Evolutionary conservation across 352 stramenopile genomes (phyloP).

Genomic region (Globisporangium yorkense): DNA sequence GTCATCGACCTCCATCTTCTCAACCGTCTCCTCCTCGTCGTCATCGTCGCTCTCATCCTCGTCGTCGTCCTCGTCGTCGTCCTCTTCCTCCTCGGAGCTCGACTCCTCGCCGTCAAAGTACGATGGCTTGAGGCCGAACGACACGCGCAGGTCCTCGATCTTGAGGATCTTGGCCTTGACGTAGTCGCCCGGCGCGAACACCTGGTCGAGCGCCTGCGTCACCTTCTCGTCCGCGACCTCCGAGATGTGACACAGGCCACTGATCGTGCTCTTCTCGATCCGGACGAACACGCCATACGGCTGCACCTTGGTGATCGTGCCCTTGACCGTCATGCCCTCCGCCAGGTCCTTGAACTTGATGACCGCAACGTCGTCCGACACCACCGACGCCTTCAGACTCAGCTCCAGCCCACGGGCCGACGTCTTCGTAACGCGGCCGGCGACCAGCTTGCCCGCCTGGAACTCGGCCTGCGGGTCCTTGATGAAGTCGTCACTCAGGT

Average conservation of each 20-base stretch:
- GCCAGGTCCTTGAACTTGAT: conserved; percentile 89
- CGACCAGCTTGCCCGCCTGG: conserved; percentile 90
- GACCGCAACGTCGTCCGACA: conserved; percentile 84
- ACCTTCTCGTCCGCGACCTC: conserved; percentile 94
- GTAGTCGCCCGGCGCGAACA: conserved; percentile 95
- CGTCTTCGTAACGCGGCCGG: conserved; percentile 91
- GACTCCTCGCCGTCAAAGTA: conserved; percentile 94
- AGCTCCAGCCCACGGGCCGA: conserved; percentile 85
- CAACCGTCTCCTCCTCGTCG: conserved; percentile 21
- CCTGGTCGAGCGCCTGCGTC: conserved; percentile 86
- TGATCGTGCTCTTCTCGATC: conserved; percentile 94
- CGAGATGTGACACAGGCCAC: conserved; percentile 94
- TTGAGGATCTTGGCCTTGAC: conserved; percentile 97
- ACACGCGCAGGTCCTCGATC: conserved; percentile 89
- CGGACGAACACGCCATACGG: conserved; percentile 95
- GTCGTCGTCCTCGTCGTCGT: conserved; percentile 51
- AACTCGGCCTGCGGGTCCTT: conserved; percentile 89
- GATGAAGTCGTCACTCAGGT: conserved; percentile 94
- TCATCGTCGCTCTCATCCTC: conserved; percentile 20
- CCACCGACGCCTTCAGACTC: conserved; percentile 91
- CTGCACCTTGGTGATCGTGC: conserved; percentile 94
- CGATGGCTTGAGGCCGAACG: conserved; percentile 95
- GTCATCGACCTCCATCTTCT: conserved; percentile 33
- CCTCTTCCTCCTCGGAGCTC: conserved; percentile 75
- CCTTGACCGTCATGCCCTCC: conserved; percentile 90